Evolutionary conservation across 108 stramenopile genomes (phyloP), one percentile per base, ranked within the genome.

Genomic region (Bacterosira constricta): DNA sequence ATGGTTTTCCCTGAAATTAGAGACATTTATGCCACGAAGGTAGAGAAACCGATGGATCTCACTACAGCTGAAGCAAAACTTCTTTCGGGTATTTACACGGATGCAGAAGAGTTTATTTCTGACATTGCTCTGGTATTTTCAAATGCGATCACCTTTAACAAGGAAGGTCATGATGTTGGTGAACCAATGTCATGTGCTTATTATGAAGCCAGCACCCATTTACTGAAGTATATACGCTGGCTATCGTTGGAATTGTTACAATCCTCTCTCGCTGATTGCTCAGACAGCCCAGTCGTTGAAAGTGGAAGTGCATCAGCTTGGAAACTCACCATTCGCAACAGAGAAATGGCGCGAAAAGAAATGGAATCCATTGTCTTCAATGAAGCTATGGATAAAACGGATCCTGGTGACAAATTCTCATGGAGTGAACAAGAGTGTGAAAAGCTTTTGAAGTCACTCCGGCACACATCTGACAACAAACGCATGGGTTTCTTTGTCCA

Each of bases 141-240:
- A 18, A 94, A 94, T 75, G 89, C 93, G 0, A 84, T 90, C n/a
- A 62, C 71, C 9, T 94, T 94, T 60, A 94, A 94, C 61, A 84
- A 84, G 66, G 89, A 83, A 41, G 93, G 90, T 7, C 71, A 79
- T 23, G 90, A 94, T 47, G 69, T 86, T n/a, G 93, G 93, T 9
- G 93, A 94, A 56, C 90, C 90, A 0, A 62, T 87, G 35, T 90
- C 89, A 5, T 91, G 89, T 69, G 93, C 93, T 2, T 94, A 94
- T 63, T 91, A 90, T 58, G 93, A 94, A 81, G 93, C 89, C 10
- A 89, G 90, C 21, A 87, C 87, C 2, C 90, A 94, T 68, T 66
- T 94, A 35, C 84, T 94, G 41, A 83, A 83, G 35, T 94, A 94
- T 62, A 77, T 85, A 13, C 75, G 93, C 2, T 94, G 93, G 93